These are phyloP conservation scores for Esteya vermicola DNA, from an alignment of 2,329 filamentous ascomycete species.

Conservation along the genomic window DNA sequence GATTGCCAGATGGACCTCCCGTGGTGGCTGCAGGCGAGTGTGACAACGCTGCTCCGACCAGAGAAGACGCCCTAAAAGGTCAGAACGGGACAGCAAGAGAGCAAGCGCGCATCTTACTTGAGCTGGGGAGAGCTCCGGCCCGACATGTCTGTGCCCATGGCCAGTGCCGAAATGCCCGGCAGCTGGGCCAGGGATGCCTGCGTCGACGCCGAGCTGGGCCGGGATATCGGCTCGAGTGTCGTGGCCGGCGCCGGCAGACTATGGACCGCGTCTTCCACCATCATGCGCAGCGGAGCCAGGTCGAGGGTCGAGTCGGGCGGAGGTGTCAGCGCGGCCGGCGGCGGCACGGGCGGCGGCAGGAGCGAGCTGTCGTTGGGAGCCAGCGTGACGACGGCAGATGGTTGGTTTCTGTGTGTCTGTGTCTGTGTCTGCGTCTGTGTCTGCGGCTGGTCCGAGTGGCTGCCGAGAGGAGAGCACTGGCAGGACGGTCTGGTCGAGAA, in stretches of 20 bases:
- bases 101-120: slow-evolving; percentile 28
- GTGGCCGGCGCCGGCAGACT: slow-evolving; percentile 21
- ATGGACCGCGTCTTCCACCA: slow-evolving; percentile 25
- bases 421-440: too few relatives aligned
- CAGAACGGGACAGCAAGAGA: too few relatives aligned
- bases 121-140: slow-evolving; percentile 27
- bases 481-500: too few relatives aligned
- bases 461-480: too few relatives aligned
- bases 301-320: background rate
- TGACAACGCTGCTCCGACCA: background rate
- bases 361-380: background rate
- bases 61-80: too few relatives aligned
- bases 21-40: slow-evolving; percentile 1
- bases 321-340: background rate
- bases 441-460: too few relatives aligned
- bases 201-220: slow-evolving; percentile 34
- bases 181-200: slow-evolving; percentile 30
- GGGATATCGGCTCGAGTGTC: slow-evolving; percentile 33
- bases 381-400: slow-evolving; percentile 1
- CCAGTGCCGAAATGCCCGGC: slow-evolving; percentile 30
- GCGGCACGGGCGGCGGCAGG: background rate
- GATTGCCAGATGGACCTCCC: background rate
- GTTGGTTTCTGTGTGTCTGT: too few relatives aligned
- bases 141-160: slow-evolving; percentile 21
- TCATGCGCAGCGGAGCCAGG: slow-evolving; percentile 3